Evolutionary conservation across 1,284 basidiomycete genomes (phyloP).

Genomic region (Ganoderma resinaceum): DNA sequence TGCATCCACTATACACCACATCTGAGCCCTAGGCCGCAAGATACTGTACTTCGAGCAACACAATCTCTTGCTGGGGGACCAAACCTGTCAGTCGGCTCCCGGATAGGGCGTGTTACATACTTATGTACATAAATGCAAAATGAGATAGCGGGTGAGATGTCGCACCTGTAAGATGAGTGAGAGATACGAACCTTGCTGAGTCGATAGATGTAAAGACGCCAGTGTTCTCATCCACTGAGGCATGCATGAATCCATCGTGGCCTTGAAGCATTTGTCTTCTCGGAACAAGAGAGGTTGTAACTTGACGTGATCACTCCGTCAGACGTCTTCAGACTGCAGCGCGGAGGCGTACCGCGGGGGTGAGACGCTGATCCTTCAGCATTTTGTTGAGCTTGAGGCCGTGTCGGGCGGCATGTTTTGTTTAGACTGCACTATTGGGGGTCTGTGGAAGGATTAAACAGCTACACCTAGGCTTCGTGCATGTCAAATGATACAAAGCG

Average conservation of each 20-base stretch:
- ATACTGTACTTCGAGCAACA: not conserved
- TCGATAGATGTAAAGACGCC: not conserved
- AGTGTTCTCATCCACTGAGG: not conserved
- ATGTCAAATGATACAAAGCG: constrained; percentile 6
- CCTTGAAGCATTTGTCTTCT: not conserved
- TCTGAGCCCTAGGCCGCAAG: too few species aligned
- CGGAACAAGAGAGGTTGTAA: not conserved
- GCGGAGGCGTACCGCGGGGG: not conserved
- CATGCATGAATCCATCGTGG: not conserved
- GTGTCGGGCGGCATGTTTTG: not conserved
- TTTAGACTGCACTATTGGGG: not conserved
- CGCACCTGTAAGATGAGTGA: not conserved
- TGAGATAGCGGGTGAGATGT: not conserved
- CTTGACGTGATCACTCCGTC: not conserved
- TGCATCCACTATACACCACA: constrained; percentile 12
- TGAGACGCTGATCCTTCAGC: not conserved
- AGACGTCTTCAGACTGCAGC: not conserved
- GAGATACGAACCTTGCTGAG: not conserved
- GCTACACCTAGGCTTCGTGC: constrained; percentile 1
- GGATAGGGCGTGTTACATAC: too few species aligned
- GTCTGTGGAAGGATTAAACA: not conserved
- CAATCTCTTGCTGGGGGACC: not conserved
- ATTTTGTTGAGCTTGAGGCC: not conserved
- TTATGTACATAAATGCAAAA: not conserved
- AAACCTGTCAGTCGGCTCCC: not conserved